These are phyloP conservation scores for Rutstroemia sydowiana DNA, from an alignment of 2,329 filamentous ascomycete species.

Conservation along the genomic window DNA sequence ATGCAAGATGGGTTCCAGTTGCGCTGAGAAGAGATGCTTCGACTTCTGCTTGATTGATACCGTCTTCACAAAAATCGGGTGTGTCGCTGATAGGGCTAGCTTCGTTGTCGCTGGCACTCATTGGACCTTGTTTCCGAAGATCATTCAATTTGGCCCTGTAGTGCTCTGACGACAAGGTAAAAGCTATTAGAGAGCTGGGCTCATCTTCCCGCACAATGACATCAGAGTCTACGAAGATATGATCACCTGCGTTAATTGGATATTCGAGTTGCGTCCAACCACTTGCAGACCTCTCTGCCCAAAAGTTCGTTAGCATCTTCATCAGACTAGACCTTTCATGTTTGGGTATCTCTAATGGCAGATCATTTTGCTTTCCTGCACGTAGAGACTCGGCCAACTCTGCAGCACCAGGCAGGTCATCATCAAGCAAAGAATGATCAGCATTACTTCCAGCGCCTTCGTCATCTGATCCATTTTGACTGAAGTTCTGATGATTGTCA, in stretches of 20 bases:
- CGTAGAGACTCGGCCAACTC: slow-evolving; percentile 54
- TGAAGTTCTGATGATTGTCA: slow-evolving; percentile 40
- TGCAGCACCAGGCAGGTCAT: slow-evolving; percentile 56
- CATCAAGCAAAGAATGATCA: slow-evolving; percentile 62
- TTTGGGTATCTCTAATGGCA: slow-evolving; percentile 71
- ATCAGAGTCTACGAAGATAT: slow-evolving; percentile 94
- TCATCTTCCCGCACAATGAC: slow-evolving; percentile 97
- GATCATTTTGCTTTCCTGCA: slow-evolving; percentile 47
- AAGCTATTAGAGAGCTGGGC: slow-evolving; percentile 90
- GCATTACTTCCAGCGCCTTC: slow-evolving; percentile 64
- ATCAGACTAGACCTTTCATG: slow-evolving; percentile 90
- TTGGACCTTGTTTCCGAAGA: slow-evolving; percentile 49
- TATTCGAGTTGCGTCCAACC: slow-evolving; percentile 92
- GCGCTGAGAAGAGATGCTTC: slow-evolving; percentile 78
- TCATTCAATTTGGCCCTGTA: slow-evolving; percentile 73
- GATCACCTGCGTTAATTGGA: slow-evolving; percentile 77
- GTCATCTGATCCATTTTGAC: slow-evolving; percentile 59
- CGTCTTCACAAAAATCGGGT: slow-evolving; percentile 27
- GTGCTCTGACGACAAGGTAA: slow-evolving; percentile 80
- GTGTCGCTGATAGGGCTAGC: slow-evolving; percentile 20
- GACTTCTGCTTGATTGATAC: slow-evolving; percentile 59
- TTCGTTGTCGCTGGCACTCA: slow-evolving; percentile 29
- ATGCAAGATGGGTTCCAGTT: slow-evolving; percentile 89
- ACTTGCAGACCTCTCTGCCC: slow-evolving; percentile 94
- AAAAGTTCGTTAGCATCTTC: slow-evolving; percentile 95